Evolutionary conservation across 2,329 filamentous ascomycete species (phyloP).

Genomic region (Chrysoporthe cubensis): DNA sequence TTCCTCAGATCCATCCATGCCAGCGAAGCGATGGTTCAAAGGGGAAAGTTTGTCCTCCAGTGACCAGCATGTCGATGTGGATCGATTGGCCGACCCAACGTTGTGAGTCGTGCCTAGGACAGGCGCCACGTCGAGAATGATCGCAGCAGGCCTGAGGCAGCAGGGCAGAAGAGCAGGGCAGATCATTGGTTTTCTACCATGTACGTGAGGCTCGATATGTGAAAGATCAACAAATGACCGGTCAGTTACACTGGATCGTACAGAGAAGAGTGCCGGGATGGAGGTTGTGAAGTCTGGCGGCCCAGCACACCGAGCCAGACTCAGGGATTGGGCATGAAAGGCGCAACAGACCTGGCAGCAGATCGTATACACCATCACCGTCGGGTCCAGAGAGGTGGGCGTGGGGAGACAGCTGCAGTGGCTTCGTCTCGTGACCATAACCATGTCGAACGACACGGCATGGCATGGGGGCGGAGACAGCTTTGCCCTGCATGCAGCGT

Average conservation of each 20-base stretch:
- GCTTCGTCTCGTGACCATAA: neutral
- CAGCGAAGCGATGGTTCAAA: conserved; percentile 36
- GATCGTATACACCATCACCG: conserved; percentile 2
- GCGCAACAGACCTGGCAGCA: conserved; percentile 11
- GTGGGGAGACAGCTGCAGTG: neutral
- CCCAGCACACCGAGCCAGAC: conserved; percentile 17
- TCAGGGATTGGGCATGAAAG: conserved; percentile 1
- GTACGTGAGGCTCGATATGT: conserved; percentile 11
- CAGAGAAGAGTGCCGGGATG: conserved; percentile 13
- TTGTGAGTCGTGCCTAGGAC: conserved; percentile 31
- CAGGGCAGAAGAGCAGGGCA: conserved; percentile 31
- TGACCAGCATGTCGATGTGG: conserved; percentile 41
- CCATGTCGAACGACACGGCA: conserved; percentile 11
- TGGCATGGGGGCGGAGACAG: neutral
- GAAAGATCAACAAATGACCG: conserved; percentile 14
- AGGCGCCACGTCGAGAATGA: conserved; percentile 44
- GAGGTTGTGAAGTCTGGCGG: conserved; percentile 20
- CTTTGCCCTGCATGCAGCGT: conserved; percentile 11
- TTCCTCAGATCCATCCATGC: conserved; percentile 26
- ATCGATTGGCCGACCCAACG: conserved; percentile 39
- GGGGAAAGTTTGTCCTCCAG: conserved; percentile 39
- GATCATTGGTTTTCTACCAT: conserved; percentile 19
- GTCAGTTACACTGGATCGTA: conserved; percentile 12
- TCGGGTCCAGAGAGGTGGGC: neutral
- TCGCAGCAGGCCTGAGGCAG: conserved; percentile 29